Evolutionary conservation across 2,329 filamentous ascomycete genomes (phyloP), one percentile per base, ranked within the genome.

Genomic region (Fusarium oxysporum): DNA sequence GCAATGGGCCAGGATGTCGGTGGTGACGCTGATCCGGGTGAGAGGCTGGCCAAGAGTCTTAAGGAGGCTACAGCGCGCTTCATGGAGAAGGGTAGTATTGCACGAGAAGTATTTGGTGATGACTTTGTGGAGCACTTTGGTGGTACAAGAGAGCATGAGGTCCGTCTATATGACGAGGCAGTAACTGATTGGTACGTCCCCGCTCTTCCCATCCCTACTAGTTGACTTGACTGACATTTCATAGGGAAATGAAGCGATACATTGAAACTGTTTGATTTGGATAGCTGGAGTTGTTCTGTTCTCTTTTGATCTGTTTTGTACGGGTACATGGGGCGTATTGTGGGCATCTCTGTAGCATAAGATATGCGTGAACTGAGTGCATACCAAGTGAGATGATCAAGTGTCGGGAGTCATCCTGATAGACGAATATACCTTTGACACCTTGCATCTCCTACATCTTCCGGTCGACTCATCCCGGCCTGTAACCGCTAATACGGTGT

Each of bases 111-210:
- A 0, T 93, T 99, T 82, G 96, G 96, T 0, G 93, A 98, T 81
- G 93, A 92, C 13, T 99, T 99, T 83, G 96, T 99, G 6, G 95
- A 98, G 21, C 96, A 98, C 82, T 99, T 92, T 84, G 94, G 92
- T 17, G 96, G 96, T 21, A 97, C 96, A 23, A 89, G 96, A 72
- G 92, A 97, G 81, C 95, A 99, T 82, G 96, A 99, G 83, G 88
- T 96, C 65, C 86, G 93, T 69, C 83, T 97, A 25, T 99, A 93
- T 92, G 95, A 98, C 77, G 96, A 98, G 81, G 95, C 95, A 5
- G 96, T 98, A 10, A 98, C 96, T 25, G 96, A 98, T 82, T 98
- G 96, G 95, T 96, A 87, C 82, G 92, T 91, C 16, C 14, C 11
- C 25, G 7, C 7, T 1, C 30, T 23, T 6, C 23, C 10, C 10